Conservation (phyloP, 148 eudicot genomes). For the Silene uniflora region DNA sequence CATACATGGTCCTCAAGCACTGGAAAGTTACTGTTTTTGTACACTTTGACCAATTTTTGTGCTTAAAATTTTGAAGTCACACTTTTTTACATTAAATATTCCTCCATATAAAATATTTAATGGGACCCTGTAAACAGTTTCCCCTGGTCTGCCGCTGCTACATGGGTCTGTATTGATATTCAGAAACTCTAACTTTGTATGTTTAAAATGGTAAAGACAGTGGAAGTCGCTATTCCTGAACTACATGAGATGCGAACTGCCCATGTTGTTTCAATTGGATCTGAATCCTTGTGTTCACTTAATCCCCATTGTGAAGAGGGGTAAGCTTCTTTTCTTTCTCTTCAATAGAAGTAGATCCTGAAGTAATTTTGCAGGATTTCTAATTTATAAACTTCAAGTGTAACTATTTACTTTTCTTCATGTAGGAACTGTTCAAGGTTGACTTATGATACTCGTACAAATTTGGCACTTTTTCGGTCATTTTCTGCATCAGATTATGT, state of each 20-base stretch:
- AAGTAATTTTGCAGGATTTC: background rate
- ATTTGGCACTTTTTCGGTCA: conserved; percentile 72
- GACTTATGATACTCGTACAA: conserved; percentile 74
- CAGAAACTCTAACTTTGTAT: conserved; percentile 8
- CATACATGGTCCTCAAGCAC: too few species aligned
- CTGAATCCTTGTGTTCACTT: conserved; percentile 57
- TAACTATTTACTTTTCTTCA: conserved; percentile 15
- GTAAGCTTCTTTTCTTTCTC: conserved; percentile 31
- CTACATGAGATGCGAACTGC: conserved; percentile 79
- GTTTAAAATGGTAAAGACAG: conserved; percentile 41
- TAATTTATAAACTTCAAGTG: background rate
- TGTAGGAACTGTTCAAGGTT: conserved; percentile 53
- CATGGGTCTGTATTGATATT: background rate
- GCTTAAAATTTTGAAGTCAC: too few species aligned
- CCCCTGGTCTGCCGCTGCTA: too few species aligned
- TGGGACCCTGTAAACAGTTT: too few species aligned
- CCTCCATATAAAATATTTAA: too few species aligned
- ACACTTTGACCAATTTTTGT: too few species aligned
- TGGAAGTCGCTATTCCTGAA: conserved; percentile 85
- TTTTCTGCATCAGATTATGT: conserved; percentile 82
- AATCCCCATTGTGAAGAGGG: conserved; percentile 80
- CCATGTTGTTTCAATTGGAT: conserved; percentile 89
- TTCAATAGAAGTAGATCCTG: background rate
- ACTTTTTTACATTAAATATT: too few species aligned
- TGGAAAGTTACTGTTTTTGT: too few species aligned